These are phyloP conservation scores for Thermoascus crustaceus DNA, from an alignment of 2,329 filamentous ascomycete genomes.

Conservation along the genomic window DNA sequence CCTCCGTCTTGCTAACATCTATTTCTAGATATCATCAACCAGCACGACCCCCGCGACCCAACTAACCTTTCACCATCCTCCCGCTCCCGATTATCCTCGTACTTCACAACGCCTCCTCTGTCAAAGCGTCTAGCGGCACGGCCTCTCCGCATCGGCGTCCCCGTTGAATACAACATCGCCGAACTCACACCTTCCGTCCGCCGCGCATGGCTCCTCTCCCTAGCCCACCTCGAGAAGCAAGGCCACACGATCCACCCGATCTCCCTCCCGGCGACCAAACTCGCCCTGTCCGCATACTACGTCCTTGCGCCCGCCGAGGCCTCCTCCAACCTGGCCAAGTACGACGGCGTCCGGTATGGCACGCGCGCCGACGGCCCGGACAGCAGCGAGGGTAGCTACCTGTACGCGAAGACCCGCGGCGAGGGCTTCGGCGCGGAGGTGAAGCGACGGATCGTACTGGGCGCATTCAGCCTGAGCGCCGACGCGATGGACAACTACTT, in stretches of 20 bases:
- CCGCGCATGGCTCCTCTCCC: constrained; percentile 57
- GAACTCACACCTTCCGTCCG: constrained; percentile 67
- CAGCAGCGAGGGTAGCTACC: constrained; percentile 43
- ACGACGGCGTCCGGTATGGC: constrained; percentile 93
- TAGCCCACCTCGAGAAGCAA: constrained; percentile 51
- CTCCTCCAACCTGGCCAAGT: constrained; percentile 91
- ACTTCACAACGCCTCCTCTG: constrained; percentile 25
- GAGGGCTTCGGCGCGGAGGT: constrained; percentile 76
- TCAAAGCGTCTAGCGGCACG: constrained; percentile 17
- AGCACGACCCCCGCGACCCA: constrained; percentile 63
- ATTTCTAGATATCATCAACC: constrained; percentile 42
- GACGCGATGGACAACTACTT: constrained; percentile 95
- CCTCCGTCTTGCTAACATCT: constrained; percentile 4
- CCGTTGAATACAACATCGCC: constrained; percentile 75
- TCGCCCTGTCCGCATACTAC: constrained; percentile 89
- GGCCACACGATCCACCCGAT: constrained; percentile 68
- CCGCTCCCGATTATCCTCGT: constrained; percentile 43
- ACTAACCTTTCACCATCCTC: constrained; percentile 57
- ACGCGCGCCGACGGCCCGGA: constrained; percentile 44
- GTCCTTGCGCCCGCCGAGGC: constrained; percentile 91
- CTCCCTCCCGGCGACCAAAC: constrained; percentile 72
- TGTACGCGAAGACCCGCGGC: constrained; percentile 71
- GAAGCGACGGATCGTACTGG: constrained; percentile 75
- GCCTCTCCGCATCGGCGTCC: constrained; percentile 49
- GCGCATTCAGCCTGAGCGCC: constrained; percentile 82